A percentile compares a stretch with the other conserved stretches of the same genome.
Conservation (phyloP, 768 basidiomycete species). For the Flagelloscypha sp. region DNA sequence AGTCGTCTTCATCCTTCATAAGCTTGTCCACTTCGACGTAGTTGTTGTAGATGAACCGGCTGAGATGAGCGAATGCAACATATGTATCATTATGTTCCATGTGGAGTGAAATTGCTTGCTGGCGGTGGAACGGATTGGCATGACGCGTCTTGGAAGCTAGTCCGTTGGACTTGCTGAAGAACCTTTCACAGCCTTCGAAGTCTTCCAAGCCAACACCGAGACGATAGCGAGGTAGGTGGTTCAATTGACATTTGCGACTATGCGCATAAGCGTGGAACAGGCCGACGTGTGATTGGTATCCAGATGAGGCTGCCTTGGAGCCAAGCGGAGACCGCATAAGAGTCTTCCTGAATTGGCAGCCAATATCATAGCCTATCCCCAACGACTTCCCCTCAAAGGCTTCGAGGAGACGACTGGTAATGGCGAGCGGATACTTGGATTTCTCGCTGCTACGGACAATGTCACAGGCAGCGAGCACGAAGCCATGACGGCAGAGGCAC, state of each 20-base stretch:
- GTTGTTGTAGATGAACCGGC: constrained; percentile 16
- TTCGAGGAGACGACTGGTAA: constrained; percentile 13
- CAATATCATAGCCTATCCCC: constrained; percentile 22
- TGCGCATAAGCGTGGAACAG: constrained; percentile 23
- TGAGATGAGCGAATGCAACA: constrained; percentile 5
- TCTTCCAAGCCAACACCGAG: constrained; percentile 22
- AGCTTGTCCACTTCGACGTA: constrained; percentile 11
- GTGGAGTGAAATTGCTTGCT: constrained; percentile 15
- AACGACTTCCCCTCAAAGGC: constrained; percentile 12
- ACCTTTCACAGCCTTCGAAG: constrained; percentile 20
- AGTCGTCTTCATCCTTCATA: constrained; percentile 8
- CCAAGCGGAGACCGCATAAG: constrained; percentile 16
- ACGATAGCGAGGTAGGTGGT: constrained; percentile 15
- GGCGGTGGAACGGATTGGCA: constrained; percentile 15
- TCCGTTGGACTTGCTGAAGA: constrained; percentile 18
- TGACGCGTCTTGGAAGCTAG: constrained; percentile 14
- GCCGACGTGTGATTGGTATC: constrained; percentile 12
- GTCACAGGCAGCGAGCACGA: constrained; percentile 19
- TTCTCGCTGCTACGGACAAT: too few species aligned
- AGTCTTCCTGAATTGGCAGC: constrained; percentile 18
- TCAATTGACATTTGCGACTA: constrained; percentile 19
- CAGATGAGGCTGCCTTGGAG: constrained; percentile 1
- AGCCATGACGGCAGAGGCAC: constrained; percentile 20
- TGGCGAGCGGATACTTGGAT: constrained; percentile 22
- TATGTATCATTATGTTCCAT: constrained; percentile 16